Base-by-base conservation (phyloP, 176 grass and related monocot species). In the Alopecurus myosuroides region DNA sequence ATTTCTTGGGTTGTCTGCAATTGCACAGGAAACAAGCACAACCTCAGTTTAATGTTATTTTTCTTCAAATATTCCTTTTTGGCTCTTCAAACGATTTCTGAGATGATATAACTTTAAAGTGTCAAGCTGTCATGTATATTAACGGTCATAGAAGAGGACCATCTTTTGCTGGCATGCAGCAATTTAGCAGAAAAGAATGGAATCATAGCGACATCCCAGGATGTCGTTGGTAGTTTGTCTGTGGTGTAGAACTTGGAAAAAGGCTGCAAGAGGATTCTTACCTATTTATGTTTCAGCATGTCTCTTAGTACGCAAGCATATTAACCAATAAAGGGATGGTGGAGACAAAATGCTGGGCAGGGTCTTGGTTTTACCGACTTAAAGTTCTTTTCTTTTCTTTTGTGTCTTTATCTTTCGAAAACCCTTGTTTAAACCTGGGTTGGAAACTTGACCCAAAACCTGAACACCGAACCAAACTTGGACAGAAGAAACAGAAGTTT, bases 351-450 rank as follows among this genome's bases (percentile, higher is more conserved):
- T 15, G 11, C 65, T 76, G 7, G 33, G 52, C 44, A 76, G 0
- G 35, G 18, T 66, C 62, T 57, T 82, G 22, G 22, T 77, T 45
- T 82, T 82, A 77, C 48, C 70, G 61, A 44, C 46, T 77, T 61
- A 81, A 53, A 56, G 6, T 46, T 41, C 42, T 73, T 66, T 18
- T 55, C 45, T 42, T 64, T 74, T 56, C 46, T 51, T 36, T 7
- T 23, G 19, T 58, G 23, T 36, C 29, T 69, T 28, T 26, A 13
- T n/a, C 28, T 69, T 82, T 45, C 20, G 1, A 55, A 31, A 31
- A 70, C 34, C 29, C 44, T 68, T 18, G 23, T 48, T 73, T 73
- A 18, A 73, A 73, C 41, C 41, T 46, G 42, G 41, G 70, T 30
- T 73, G 70, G 14, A 26, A 28, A 29, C 70, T 73, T 48, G 4